Percentiles rank a stretch among this genome's conserved stretches.
phyloP scores from a whole-genome alignment of 2,329 filamentous ascomycete species.

The Xylaria sp. region DNA sequence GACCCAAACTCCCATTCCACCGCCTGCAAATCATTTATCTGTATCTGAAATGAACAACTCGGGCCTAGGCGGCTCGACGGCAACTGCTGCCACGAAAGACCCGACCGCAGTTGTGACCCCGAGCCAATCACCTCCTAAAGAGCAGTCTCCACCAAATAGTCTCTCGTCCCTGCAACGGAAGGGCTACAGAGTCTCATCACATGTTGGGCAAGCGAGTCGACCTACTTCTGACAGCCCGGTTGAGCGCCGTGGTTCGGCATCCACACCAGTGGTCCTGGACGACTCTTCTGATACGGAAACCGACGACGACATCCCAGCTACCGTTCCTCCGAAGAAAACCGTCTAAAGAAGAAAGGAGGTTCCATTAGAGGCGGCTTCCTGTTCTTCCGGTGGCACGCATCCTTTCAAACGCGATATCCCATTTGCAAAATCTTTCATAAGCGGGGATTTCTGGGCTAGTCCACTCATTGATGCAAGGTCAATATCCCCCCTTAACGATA shows the following conservation, averaged over 20 bases:
- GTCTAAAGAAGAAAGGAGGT: not conserved
- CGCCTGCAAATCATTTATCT: conserved; percentile 41
- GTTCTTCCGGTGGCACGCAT: not conserved
- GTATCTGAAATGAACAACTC: conserved; percentile 46
- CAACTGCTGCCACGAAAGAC: conserved; percentile 45
- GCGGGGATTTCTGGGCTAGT: not conserved
- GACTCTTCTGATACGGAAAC: conserved; percentile 44
- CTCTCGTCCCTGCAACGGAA: conserved; percentile 47
- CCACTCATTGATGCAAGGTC: not conserved
- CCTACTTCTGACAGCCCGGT: conserved; percentile 26
- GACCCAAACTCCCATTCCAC: conserved; percentile 8
- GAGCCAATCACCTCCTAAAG: conserved; percentile 7
- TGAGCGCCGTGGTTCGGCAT: conserved; percentile 40
- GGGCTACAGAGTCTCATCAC: conserved; percentile 49
- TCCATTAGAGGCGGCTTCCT: not conserved
- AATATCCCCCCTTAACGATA: not conserved
- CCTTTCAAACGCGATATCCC: not conserved
- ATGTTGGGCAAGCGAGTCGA: conserved; percentile 36
- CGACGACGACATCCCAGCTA: conserved; percentile 49
- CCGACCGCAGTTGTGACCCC: conserved; percentile 12
- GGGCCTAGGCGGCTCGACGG: conserved; percentile 45
- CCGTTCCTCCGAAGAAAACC: conserved; percentile 39
- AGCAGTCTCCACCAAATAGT: conserved; percentile 37
- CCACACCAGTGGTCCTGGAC: conserved; percentile 44
- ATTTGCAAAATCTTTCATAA: conserved; percentile 1